Evolutionary conservation across 2,329 filamentous ascomycete species (phyloP).

Genomic region (Furcasterigmium sp.): DNA sequence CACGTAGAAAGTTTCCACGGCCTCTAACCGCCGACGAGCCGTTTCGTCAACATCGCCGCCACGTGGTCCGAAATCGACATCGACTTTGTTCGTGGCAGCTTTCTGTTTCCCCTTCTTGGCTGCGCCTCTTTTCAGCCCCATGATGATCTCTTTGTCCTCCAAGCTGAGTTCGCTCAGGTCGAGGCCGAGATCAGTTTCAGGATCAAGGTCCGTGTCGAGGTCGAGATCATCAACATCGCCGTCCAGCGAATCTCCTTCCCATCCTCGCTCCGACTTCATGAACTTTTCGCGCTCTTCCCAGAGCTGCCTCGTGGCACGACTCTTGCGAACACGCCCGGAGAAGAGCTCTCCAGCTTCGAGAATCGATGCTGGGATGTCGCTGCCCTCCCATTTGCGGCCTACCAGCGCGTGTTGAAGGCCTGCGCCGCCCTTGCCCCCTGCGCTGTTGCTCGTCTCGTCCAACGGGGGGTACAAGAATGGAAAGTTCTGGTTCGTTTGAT

Average conservation of each 20-base stretch:
- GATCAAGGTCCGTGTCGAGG: constrained; percentile 38
- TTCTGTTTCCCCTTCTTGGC: constrained; percentile 17
- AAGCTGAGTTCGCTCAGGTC: constrained; percentile 38
- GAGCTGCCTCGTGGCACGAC: constrained; percentile 82
- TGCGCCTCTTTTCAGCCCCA: constrained; percentile 18
- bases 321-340: constrained; percentile 84
- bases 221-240: constrained; percentile 20
- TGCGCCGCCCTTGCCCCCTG: constrained; percentile 82
- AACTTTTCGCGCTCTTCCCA: constrained; percentile 93
- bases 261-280: constrained; percentile 87
- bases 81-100: constrained; percentile 17
- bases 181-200: constrained; percentile 23
- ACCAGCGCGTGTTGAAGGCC: constrained; percentile 76
- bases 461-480: constrained; percentile 95
- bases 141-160: constrained; percentile 37
- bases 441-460: constrained; percentile 81
- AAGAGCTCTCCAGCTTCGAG: constrained; percentile 93
- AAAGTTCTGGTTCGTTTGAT: constrained; percentile 98
- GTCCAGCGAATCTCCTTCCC: constrained; percentile 53
- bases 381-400: constrained; percentile 85
- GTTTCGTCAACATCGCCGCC: constrained; percentile 30
- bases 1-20: constrained; percentile 82
- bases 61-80: not conserved
- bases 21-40: constrained; percentile 59
- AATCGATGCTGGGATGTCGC: constrained; percentile 89